Conservation (phyloP, 2,329 filamentous ascomycete species). For the Aspergillus sp. region DNA sequence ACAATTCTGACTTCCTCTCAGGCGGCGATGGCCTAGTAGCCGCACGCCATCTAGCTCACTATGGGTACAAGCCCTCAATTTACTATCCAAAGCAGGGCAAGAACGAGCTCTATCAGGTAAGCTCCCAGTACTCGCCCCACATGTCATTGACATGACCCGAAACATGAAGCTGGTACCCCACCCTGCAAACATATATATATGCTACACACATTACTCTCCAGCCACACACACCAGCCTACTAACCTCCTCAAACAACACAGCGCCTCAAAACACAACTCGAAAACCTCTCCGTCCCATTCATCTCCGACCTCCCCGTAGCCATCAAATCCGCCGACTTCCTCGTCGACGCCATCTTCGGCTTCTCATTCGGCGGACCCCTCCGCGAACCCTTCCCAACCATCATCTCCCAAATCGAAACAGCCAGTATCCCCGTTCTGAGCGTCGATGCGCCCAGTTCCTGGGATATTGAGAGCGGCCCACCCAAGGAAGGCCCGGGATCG, state of each 20-base stretch:
- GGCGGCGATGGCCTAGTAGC: constrained; percentile 94
- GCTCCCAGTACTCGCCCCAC: neutral
- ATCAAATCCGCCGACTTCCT: constrained; percentile 73
- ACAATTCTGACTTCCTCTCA: constrained; percentile 35
- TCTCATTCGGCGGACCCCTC: constrained; percentile 89
- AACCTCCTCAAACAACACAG: constrained; percentile 43
- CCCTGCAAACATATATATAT: too few relatives aligned
- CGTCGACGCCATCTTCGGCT: constrained; percentile 92
- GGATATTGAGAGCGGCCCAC: constrained; percentile 87
- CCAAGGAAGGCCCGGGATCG: constrained; percentile 72
- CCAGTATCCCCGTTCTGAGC: constrained; percentile 75
- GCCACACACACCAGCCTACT: too few relatives aligned
- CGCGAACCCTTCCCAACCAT: constrained; percentile 87
- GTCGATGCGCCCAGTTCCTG: constrained; percentile 94
- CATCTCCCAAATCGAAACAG: constrained; percentile 73
- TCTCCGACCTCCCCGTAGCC: constrained; percentile 66
- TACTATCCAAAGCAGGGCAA: constrained; percentile 94
- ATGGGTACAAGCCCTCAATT: constrained; percentile 83
- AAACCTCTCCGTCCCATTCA: constrained; percentile 78
- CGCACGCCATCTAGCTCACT: constrained; percentile 86
- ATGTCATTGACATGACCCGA: neutral
- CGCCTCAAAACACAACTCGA: constrained; percentile 82
- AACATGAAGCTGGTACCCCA: neutral
- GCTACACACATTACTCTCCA: neutral
- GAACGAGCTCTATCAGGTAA: constrained; percentile 83